A percentile compares a stretch with the other conserved stretches of the same genome.
phyloP scores from a whole-genome alignment of 2,329 filamentous ascomycete genomes.

The Claviceps pazoutovae region DNA sequence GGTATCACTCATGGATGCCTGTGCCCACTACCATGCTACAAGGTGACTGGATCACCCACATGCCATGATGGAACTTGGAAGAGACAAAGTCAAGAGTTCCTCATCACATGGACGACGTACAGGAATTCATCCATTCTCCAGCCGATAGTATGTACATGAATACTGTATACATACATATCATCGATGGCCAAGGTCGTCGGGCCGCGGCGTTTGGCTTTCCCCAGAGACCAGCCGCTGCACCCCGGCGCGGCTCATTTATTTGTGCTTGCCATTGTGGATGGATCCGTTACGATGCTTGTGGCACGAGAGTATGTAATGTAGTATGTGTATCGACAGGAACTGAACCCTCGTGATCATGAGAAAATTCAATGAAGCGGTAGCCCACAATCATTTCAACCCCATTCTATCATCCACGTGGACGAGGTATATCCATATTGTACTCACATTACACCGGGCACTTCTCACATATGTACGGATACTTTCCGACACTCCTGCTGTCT shows the following conservation, averaged over 20 bases:
- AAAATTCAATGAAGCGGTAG: no score
- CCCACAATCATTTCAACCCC: no score
- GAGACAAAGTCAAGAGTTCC: background rate
- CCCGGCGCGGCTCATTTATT: conserved; percentile 1
- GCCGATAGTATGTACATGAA: background rate
- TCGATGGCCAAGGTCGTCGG: background rate
- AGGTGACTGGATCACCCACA: background rate
- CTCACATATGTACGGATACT: background rate
- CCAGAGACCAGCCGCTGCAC: conserved; percentile 2
- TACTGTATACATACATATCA: background rate
- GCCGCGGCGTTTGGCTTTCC: background rate
- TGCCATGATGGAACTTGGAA: background rate
- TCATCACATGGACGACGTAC: background rate
- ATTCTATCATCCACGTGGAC: background rate
- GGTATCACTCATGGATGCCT: background rate
- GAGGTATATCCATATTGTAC: background rate
- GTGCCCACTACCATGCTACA: background rate
- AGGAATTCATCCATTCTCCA: background rate
- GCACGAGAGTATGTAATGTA: background rate
- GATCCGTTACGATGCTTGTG: background rate
- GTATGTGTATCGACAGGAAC: no score
- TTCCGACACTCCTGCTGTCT: conserved; percentile 4
- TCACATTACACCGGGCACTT: background rate
- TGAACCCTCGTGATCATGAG: no score
- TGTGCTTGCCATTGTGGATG: background rate